Evolutionary conservation across 768 basidiomycete genomes (phyloP).

Genomic region (Rubroboletus pulcherrimus): DNA sequence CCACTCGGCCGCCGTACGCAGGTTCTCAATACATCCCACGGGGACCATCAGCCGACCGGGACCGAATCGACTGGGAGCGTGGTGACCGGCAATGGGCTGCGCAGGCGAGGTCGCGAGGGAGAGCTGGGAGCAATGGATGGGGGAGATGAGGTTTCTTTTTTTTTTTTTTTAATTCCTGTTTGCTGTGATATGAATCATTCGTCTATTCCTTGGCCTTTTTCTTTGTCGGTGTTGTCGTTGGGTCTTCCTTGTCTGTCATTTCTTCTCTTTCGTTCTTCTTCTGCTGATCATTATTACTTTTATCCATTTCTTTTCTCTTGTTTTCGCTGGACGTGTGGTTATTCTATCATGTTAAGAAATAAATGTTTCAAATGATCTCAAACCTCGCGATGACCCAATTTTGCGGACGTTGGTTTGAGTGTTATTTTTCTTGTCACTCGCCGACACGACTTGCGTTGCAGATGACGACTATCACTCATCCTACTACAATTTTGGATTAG

Average conservation of each 20-base stretch:
- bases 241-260: background rate
- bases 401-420: background rate
- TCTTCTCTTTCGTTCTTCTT: constrained; percentile 1
- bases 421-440: background rate
- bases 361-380: constrained; percentile 4
- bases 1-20: constrained; percentile 19
- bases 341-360: constrained; percentile 5
- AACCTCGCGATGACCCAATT: background rate
- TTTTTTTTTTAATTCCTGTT: constrained; percentile 4
- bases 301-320: constrained; percentile 6
- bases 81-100: constrained; percentile 36
- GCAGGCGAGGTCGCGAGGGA: constrained; percentile 28
- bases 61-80: constrained; percentile 44
- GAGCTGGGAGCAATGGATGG: constrained; percentile 37
- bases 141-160: constrained; percentile 20
- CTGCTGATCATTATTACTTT: constrained; percentile 35
- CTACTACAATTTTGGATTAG: background rate
- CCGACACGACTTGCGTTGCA: no score
- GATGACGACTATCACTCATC: background rate
- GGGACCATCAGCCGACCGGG: constrained; percentile 51
- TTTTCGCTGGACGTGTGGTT: constrained; percentile 7
- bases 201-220: constrained; percentile 1
- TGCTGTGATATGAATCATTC: constrained; percentile 10
- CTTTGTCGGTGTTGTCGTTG: background rate
- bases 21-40: constrained; percentile 41